phyloP scores from a whole-genome alignment of 1,284 basidiomycete genomes.

The Schizophyllum commune region DNA sequence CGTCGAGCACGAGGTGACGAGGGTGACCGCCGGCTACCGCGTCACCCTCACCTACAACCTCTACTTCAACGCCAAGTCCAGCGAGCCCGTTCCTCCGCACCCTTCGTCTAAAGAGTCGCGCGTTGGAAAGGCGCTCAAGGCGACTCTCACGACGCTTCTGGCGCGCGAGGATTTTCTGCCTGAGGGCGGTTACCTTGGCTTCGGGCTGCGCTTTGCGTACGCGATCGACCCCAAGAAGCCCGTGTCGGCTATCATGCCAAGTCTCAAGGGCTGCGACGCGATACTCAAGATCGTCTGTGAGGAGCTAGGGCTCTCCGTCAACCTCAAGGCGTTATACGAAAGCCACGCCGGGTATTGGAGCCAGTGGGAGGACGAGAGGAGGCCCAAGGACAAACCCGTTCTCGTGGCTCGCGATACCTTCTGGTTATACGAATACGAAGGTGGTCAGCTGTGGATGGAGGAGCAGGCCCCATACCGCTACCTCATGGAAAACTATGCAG shows the following conservation, averaged over 20 bases:
- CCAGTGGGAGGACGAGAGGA: no score
- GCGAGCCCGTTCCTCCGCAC: no score
- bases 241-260: conserved; percentile 6
- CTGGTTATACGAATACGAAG: no score
- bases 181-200: conserved; percentile 27
- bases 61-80: conserved; percentile 13
- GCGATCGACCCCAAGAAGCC: conserved; percentile 8
- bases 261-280: not conserved
- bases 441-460: no score
- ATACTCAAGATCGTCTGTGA: conserved; percentile 2
- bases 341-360: no score
- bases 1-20: conserved; percentile 35
- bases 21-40: conserved; percentile 30
- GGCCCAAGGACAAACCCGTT: no score
- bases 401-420: no score
- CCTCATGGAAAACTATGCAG: no score
- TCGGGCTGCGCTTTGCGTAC: conserved; percentile 31
- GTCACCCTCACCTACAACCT: conserved; percentile 37
- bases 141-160: conserved; percentile 16
- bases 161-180: conserved; percentile 21
- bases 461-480: no score
- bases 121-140: no score
- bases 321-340: conserved; percentile 5
- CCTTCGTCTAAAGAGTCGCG: conserved; percentile 2
- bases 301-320: not conserved